A percentile compares a stretch with the other conserved stretches of the same genome.
Conservation (phyloP, 164 flowering plant genomes). For the Vitis rotundifolia region DNA sequence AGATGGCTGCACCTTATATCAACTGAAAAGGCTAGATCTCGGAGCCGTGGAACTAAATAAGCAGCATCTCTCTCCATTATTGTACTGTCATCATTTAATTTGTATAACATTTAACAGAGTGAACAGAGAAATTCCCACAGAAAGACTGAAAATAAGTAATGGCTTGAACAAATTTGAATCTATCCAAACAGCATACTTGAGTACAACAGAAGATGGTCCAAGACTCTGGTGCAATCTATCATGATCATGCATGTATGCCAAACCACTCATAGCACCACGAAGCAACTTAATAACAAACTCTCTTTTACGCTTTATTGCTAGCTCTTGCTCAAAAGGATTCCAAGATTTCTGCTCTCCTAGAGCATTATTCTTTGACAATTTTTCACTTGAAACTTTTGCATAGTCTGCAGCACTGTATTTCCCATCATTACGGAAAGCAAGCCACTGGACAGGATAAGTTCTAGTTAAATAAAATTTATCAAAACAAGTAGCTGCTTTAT, state of each 20-base stretch:
- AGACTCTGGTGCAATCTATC: constrained; percentile 94
- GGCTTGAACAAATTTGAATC: constrained; percentile 1
- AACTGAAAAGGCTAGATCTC: constrained; percentile 95
- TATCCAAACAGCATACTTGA: constrained; percentile 58
- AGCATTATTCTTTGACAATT: constrained; percentile 35
- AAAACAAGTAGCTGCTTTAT: not conserved
- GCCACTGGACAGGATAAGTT: constrained; percentile 65
- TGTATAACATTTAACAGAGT: constrained; percentile 1
- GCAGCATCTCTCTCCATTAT: constrained; percentile 69
- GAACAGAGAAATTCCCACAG: not conserved
- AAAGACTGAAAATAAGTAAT: not conserved
- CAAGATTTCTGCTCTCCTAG: constrained; percentile 44
- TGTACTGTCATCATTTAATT: constrained; percentile 53
- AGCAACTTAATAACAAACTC: constrained; percentile 65
- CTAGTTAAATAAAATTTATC: not conserved
- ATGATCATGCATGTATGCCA: constrained; percentile 83
- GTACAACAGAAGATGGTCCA: constrained; percentile 91
- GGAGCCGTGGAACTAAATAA: constrained; percentile 74
- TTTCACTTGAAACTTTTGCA: constrained; percentile 70
- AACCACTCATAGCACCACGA: constrained; percentile 69
- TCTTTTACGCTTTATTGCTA: constrained; percentile 54
- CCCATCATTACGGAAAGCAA: constrained; percentile 87
- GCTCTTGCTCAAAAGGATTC: constrained; percentile 66
- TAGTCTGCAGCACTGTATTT: constrained; percentile 88
- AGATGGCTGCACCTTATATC: constrained; percentile 59